Evolutionary conservation across 2,329 filamentous ascomycete genomes (phyloP).

Genomic region (Alternaria viburni): DNA sequence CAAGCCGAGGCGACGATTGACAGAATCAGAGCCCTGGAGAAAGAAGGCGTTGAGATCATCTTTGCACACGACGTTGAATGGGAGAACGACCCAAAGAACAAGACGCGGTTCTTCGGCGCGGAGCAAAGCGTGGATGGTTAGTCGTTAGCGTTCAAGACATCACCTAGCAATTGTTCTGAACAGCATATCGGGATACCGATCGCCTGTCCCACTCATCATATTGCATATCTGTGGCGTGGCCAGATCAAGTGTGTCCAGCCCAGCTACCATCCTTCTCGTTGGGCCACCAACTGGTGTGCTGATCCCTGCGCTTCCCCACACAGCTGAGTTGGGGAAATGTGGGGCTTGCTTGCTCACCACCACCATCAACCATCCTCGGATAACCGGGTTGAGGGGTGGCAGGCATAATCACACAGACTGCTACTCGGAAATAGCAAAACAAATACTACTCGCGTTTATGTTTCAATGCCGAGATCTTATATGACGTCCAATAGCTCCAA

Average conservation of each 20-base stretch:
- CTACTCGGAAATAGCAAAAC: not conserved
- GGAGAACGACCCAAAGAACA: slow-evolving; percentile 49
- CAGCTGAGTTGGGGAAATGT: slow-evolving; percentile 9
- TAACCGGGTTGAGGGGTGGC: not conserved
- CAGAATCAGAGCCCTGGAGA: slow-evolving; percentile 49
- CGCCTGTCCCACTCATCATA: too few species aligned
- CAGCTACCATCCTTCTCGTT: not conserved
- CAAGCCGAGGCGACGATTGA: slow-evolving; percentile 54
- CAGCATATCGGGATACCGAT: not conserved
- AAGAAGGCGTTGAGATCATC: slow-evolving; percentile 57
- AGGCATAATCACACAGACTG: not conserved
- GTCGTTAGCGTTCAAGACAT: not conserved
- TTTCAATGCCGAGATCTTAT: not conserved
- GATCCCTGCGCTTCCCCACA: slow-evolving; percentile 14
- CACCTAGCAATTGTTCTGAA: not conserved
- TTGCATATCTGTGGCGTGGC: too few species aligned
- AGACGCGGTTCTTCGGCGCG: slow-evolving; percentile 36
- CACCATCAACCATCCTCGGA: too few species aligned
- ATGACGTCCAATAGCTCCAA: too few species aligned
- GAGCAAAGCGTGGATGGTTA: not conserved
- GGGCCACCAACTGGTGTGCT: not conserved
- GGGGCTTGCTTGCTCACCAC: not conserved
- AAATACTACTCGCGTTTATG: too few species aligned
- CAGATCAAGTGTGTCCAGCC: too few species aligned
- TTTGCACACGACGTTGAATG: slow-evolving; percentile 61